phyloP scores from a whole-genome alignment of 164 flowering plant genomes.

The Akebia trifoliata region DNA sequence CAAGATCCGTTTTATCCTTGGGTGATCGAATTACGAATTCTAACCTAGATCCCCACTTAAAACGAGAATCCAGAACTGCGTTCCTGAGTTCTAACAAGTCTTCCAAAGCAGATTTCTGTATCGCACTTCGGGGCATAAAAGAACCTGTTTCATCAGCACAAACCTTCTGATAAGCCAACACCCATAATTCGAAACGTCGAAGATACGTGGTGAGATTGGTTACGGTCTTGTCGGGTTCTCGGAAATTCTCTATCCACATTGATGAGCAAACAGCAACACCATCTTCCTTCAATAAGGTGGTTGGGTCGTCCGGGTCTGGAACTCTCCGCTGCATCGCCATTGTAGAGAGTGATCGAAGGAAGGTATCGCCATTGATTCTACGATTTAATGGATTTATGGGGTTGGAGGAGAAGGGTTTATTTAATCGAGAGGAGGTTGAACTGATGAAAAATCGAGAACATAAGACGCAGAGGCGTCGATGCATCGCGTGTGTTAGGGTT shows the following conservation, averaged over 20 bases:
- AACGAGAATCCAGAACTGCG: slow-evolving; percentile 83
- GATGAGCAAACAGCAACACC: slow-evolving; percentile 66
- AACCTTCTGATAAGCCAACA: slow-evolving; percentile 89
- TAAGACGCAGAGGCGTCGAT: too few relatives aligned
- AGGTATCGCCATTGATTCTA: slow-evolving; percentile 20
- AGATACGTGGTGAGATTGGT: slow-evolving; percentile 56
- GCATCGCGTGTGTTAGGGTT: too few relatives aligned
- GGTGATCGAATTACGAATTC: slow-evolving; percentile 78
- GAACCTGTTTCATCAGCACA: slow-evolving; percentile 78
- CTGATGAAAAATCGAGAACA: too few relatives aligned
- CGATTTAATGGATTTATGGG: slow-evolving; percentile 6
- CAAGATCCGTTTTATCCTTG: slow-evolving; percentile 73
- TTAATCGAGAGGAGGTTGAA: not conserved
- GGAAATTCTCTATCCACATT: slow-evolving; percentile 85
- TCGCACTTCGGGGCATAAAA: slow-evolving; percentile 66
- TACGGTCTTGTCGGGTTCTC: slow-evolving; percentile 52
- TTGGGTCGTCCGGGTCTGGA: slow-evolving; percentile 64
- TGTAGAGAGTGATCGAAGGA: slow-evolving; percentile 26
- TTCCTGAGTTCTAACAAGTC: slow-evolving; percentile 78
- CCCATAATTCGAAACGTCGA: slow-evolving; percentile 82
- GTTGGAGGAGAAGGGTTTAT: not conserved
- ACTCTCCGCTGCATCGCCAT: slow-evolving; percentile 25
- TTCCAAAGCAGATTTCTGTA: slow-evolving; percentile 67
- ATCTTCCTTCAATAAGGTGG: slow-evolving; percentile 75
- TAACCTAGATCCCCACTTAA: slow-evolving; percentile 89